Conservation (phyloP, 768 basidiomycete species). For the Phaffia tasmanica region DNA sequence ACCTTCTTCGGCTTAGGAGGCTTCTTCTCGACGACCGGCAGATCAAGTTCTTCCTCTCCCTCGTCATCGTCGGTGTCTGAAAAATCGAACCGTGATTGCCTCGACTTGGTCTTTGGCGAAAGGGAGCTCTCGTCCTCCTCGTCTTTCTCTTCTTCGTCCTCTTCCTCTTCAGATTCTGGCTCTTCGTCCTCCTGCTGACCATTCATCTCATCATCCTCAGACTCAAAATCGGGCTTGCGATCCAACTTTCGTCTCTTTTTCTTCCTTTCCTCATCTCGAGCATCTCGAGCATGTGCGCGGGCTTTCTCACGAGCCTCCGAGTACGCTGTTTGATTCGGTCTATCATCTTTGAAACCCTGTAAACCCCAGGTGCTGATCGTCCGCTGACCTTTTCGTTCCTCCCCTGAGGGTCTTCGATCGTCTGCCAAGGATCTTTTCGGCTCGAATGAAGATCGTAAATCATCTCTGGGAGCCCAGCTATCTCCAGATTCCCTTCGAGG, state of each 20-base stretch:
- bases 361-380: not conserved
- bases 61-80: conserved; percentile 3
- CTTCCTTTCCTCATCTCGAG: not conserved
- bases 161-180: not conserved
- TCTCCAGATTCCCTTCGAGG: too few species aligned
- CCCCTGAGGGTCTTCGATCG: too few species aligned
- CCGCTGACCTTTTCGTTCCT: not conserved
- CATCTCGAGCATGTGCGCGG: not conserved
- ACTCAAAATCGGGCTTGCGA: not conserved
- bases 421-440: too few species aligned
- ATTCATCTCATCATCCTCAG: not conserved
- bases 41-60: conserved; percentile 6
- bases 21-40: conserved; percentile 15
- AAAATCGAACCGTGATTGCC: not conserved
- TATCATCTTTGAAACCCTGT: conserved; percentile 2
- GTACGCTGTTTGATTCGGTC: not conserved
- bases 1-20: not conserved
- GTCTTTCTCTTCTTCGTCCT: not conserved
- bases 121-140: not conserved
- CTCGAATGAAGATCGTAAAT: too few species aligned
- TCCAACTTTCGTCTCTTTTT: not conserved
- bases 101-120: not conserved
- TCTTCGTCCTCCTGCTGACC: conserved; percentile 1
- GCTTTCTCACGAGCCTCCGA: not conserved
- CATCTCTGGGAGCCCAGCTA: too few species aligned